phyloP scores from a whole-genome alignment of 1,139 yeast species.

The Diutina neorugosa region DNA sequence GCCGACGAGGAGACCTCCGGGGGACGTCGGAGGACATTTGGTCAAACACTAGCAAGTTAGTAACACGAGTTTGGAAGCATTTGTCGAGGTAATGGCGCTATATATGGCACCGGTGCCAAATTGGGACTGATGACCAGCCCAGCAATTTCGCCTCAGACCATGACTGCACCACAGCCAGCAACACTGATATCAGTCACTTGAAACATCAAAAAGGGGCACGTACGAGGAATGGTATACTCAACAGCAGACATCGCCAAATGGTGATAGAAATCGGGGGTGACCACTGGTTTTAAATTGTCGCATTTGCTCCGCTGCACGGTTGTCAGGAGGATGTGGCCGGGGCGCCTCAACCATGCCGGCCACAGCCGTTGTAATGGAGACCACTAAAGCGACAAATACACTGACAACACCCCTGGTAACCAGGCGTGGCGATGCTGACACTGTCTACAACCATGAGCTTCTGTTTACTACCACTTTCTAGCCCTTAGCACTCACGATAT shows the following conservation, averaged over 20 bases:
- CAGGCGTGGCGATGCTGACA: background rate
- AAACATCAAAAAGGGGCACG: background rate
- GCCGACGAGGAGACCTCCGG: slow-evolving; percentile 8
- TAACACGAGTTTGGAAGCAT: background rate
- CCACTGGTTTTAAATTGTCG: background rate
- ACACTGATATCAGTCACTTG: background rate
- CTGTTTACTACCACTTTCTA: background rate
- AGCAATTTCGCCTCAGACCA: background rate
- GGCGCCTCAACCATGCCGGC: background rate
- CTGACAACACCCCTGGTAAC: background rate
- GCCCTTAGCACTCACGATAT: no score
- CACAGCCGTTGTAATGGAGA: background rate
- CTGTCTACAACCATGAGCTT: no score
- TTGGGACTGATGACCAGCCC: background rate
- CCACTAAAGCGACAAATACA: background rate
- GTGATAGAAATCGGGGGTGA: slow-evolving; percentile 1
- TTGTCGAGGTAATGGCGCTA: background rate
- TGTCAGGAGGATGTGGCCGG: background rate
- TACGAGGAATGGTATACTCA: slow-evolving; percentile 11
- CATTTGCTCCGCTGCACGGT: background rate
- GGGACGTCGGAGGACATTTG: slow-evolving; percentile 8
- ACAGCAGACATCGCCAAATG: slow-evolving; percentile 5
- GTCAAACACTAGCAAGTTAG: slow-evolving; percentile 5
- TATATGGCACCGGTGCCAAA: background rate
- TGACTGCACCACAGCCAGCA: background rate